A percentile compares a stretch with the other conserved stretches of the same genome.
These are phyloP conservation scores for Eimeria falciformis DNA, from an alignment of 169 alveolate genomes.

Conservation along the genomic window DNA sequence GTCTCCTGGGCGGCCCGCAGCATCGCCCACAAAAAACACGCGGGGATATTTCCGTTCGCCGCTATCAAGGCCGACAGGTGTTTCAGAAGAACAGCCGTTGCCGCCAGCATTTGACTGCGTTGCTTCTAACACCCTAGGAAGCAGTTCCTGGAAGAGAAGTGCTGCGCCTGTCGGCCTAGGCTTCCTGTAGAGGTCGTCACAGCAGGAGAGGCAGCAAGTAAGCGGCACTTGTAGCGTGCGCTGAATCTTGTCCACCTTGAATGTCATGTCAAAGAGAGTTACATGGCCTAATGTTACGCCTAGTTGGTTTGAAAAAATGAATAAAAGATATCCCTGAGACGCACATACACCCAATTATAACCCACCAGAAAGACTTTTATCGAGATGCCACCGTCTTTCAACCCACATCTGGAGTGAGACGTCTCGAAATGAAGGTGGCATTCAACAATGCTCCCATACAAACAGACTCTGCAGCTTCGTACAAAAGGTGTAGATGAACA, in stretches of 20 bases:
- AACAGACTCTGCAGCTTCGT: neutral
- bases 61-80: too few species aligned
- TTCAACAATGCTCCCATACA: neutral
- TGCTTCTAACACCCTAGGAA: conserved; percentile 35
- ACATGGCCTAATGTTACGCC: conserved; percentile 72
- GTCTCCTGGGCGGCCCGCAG: conserved; percentile 78
- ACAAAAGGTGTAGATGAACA: too few species aligned
- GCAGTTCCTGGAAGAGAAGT: conserved; percentile 40
- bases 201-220: conserved; percentile 63
- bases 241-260: conserved; percentile 60
- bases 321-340: conserved; percentile 68
- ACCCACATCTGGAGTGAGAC: neutral
- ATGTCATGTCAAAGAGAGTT: conserved; percentile 58
- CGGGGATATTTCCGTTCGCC: conserved; percentile 36
- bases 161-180: conserved; percentile 72
- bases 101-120: neutral
- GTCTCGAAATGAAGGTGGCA: neutral
- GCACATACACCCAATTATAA: neutral
- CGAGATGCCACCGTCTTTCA: too few species aligned
- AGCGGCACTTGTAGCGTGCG: conserved; percentile 61
- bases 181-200: conserved; percentile 74
- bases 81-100: too few species aligned
- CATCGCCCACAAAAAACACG: conserved; percentile 75
- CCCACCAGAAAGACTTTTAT: neutral
- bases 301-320: conserved; percentile 72